A percentile compares a stretch with the other conserved stretches of the same genome.
Evolutionary conservation across 2,329 filamentous ascomycete genomes (phyloP).

Genomic region (Trichoderma sp.): DNA sequence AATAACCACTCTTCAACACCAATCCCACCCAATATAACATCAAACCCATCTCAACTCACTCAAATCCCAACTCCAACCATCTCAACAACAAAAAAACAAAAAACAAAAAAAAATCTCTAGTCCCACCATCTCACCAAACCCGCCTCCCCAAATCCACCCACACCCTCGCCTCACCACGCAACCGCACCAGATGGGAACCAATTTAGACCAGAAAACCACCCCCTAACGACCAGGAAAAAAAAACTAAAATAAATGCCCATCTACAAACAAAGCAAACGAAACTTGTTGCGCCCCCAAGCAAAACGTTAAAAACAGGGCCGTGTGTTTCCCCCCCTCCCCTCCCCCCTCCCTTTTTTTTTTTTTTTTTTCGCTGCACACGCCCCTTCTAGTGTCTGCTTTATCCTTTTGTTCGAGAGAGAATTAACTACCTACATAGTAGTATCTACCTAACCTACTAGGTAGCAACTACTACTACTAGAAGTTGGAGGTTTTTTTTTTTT

Average conservation of each 20-base stretch:
- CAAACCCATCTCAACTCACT: not conserved
- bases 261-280: not conserved
- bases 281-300: not conserved
- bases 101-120: not conserved
- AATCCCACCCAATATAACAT: not conserved
- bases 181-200: not conserved
- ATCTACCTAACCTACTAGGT: not conserved
- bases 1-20: not conserved
- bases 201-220: not conserved
- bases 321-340: not conserved
- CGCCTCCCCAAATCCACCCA: not conserved
- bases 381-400: not conserved
- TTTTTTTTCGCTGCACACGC: conserved; percentile 5
- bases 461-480: no score
- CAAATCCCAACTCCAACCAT: not conserved
- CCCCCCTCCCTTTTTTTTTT: not conserved
- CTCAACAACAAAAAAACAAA: not conserved
- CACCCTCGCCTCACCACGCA: not conserved
- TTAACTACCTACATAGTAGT: not conserved
- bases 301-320: not conserved
- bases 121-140: not conserved
- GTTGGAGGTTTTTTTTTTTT: no score
- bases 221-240: not conserved
- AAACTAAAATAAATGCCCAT: not conserved
- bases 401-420: no score